Base-by-base conservation (phyloP, 768 basidiomycete species). In the Mycena vulgaris region DNA sequence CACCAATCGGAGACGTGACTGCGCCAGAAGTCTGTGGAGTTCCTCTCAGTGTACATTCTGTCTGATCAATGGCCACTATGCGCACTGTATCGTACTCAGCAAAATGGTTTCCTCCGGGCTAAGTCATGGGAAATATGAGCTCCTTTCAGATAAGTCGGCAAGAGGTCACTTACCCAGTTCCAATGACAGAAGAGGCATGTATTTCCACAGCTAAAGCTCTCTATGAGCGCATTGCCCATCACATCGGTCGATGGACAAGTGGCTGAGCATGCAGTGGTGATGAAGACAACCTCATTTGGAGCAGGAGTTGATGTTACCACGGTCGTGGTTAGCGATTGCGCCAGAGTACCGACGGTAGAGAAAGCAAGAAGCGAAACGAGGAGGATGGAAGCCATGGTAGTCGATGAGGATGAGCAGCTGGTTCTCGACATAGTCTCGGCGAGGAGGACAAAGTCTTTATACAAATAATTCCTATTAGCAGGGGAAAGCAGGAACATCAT, bases 151-250 rank as follows among this genome's bases (percentile, higher is more conserved):
- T 58, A 42, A n/a, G 40, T 58, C 35, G 13, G 57, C 57, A 42
- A 58, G 57, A 58, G 25, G 57, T 39, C 23, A 40, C 57, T 40
- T 58, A 42, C 57, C 57, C 57, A 58, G 57, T 58, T 58, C 57
- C 57, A 58, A 42, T 39, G 57, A 58, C 57, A 58, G 40, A 58
- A 58, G 37, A 58, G 25, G 57, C 57, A 58, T 40, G 57, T 58
- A 58, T 58, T 58, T 58, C 57, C 57, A 42, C 57, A 58, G 37
- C 57, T 58, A 42, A 58, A 58, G 57, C 57, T 42, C 57, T 58
- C 39, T 6, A 40, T 40, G 39, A 40, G 39, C 39, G 39, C 39
- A 40, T 40, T 40, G 39, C 39, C 10, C 39, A 40, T 19, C 39
- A 19, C 17, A 40, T 40, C 39, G 39, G 57, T 56, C 33, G 53